These are phyloP conservation scores for Trichoderma koningiopsis DNA, from an alignment of 2,329 filamentous ascomycete species.

Conservation along the genomic window DNA sequence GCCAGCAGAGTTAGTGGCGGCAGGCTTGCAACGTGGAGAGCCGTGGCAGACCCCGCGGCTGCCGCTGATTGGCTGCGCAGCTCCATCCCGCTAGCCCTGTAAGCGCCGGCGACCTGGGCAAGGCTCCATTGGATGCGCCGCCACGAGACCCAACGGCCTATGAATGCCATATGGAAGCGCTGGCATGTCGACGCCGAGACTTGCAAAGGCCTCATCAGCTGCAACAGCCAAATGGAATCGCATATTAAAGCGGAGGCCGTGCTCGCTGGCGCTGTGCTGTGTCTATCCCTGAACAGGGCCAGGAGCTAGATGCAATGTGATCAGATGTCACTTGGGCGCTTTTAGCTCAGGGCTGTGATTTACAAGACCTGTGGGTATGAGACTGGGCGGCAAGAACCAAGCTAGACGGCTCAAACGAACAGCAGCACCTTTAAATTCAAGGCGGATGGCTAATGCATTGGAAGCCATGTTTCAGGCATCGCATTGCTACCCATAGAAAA, in stretches of 20 bases:
- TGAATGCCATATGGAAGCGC: constrained; percentile 28
- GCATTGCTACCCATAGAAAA: neutral
- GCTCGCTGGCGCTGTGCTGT: neutral
- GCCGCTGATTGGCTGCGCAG: constrained; percentile 23
- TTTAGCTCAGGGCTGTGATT: neutral
- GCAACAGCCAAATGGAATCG: constrained; percentile 11
- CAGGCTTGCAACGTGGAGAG: constrained; percentile 14
- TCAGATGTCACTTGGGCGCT: neutral
- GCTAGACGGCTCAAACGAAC: neutral
- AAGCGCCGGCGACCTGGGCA: constrained; percentile 24
- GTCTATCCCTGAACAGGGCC: neutral
- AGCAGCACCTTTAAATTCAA: neutral
- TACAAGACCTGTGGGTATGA: neutral
- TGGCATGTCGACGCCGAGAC: constrained; percentile 27
- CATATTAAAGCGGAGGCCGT: neutral
- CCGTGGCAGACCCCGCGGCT: neutral
- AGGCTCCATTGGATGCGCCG: constrained; percentile 3
- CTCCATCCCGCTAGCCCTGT: constrained; percentile 16
- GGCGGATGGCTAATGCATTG: neutral
- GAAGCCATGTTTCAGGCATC: neutral
- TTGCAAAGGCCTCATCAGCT: constrained; percentile 7
- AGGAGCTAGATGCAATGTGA: neutral
- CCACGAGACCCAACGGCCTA: neutral
- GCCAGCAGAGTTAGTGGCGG: constrained; percentile 23
- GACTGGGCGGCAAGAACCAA: constrained; percentile 1